Percentiles rank a stretch among this genome's conserved stretches.
Evolutionary conservation across 2,329 filamentous ascomycete species (phyloP).

Genomic region (Coleophoma crateriformis): DNA sequence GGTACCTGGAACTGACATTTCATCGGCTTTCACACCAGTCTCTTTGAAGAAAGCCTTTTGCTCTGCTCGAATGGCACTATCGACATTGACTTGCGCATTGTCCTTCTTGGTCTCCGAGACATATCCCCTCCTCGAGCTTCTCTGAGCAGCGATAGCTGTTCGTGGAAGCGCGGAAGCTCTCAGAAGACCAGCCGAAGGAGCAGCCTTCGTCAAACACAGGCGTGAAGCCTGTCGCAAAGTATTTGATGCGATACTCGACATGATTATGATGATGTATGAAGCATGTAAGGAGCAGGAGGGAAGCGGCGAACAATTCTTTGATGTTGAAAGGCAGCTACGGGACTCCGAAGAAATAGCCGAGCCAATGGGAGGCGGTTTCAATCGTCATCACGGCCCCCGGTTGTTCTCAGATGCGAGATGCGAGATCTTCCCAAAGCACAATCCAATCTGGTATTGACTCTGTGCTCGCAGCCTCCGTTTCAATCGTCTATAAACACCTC

Average conservation of each 20-base stretch:
- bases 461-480: too few species aligned
- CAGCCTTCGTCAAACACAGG: conserved; percentile 21
- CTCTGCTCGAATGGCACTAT: conserved; percentile 80
- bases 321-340: not conserved
- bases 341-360: not conserved
- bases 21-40: conserved; percentile 24
- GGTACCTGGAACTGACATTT: conserved; percentile 19
- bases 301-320: conserved; percentile 7
- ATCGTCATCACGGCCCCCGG: not conserved
- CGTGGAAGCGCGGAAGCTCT: conserved; percentile 14
- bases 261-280: conserved; percentile 8
- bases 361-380: not conserved
- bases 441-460: too few species aligned
- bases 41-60: conserved; percentile 71
- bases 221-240: conserved; percentile 27
- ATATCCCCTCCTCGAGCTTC: conserved; percentile 54
- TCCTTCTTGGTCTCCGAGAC: conserved; percentile 79
- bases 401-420: not conserved
- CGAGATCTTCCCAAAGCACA: not conserved
- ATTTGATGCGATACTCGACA: conserved; percentile 22
- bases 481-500: too few species aligned
- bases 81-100: conserved; percentile 73
- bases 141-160: conserved; percentile 16
- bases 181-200: conserved; percentile 16
- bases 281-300: conserved; percentile 5